Base-by-base conservation (phyloP, 2,329 filamentous ascomycete genomes). In the Epicoccum nigrum region DNA sequence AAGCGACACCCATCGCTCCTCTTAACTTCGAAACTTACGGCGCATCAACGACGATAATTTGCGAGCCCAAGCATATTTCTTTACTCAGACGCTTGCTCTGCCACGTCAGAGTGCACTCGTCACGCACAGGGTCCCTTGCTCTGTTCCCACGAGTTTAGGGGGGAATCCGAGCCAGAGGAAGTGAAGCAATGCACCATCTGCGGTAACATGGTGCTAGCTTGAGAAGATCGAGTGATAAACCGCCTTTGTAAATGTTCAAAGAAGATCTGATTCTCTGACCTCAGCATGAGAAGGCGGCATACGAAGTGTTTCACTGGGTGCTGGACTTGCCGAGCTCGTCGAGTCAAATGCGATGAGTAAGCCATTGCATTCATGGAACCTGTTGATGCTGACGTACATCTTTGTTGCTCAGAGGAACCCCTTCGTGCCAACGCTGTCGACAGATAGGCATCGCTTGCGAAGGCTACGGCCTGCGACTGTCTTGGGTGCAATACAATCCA, bases 261-360 rank as follows among this genome's bases (percentile, higher is more conserved):
- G 6, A 13, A 38, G 15, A 9, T 8, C 11, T 8, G n/a, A 15
- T 19, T n/a, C n/a, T 13, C 6, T 19, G 1, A 19, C 43, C 27
- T 12, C 30, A 43, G 38, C 19, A 52, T 56, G 49, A 48, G 38
- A 25, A 37, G 34, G 13, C 34, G 40, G 27, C 50, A 50, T 8
- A 56, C 54, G 7, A 56, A 56, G 40, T 46, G 40, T 13, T 56
- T 56, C 30, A 56, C 50, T 44, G 55, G 55, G 4, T 57, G 55
- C 31, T 57, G 55, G 55, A 57, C 55, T 13, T 57, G 55, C 23
- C 51, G 55, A 20, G 47, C 55, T 7, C 55, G 55, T 20, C 21
- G 55, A 19, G 51, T 57, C 3, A 57, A 57, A 19, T 57, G 55
- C 38, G 55, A 55, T 40, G 55, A 56, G 54, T 54, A 50, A 50